phyloP scores from a whole-genome alignment of 257 asterid species.

The Nicotiana tabacum region DNA sequence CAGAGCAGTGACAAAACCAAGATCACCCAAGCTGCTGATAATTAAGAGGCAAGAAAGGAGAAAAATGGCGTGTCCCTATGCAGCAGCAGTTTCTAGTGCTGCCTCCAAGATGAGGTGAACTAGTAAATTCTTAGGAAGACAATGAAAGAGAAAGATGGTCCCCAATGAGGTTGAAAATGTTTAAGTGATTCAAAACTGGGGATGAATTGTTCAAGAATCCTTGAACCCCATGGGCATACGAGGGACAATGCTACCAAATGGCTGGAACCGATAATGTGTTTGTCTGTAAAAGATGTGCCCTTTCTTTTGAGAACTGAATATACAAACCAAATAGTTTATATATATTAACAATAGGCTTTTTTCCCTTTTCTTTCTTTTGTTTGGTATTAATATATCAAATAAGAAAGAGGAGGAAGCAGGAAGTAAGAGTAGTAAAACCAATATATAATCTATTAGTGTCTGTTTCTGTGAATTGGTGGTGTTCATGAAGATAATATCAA shows the following conservation, averaged over 20 bases:
- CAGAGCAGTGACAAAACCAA: constrained; percentile 66
- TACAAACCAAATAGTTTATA: too few species aligned
- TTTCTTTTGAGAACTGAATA: neutral
- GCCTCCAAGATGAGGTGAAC: constrained; percentile 70
- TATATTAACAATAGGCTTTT: too few species aligned
- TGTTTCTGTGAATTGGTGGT: neutral
- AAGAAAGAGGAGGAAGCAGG: too few species aligned
- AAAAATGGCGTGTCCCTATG: constrained; percentile 29
- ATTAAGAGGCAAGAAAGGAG: constrained; percentile 51
- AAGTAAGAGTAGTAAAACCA: too few species aligned
- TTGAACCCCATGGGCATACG: constrained; percentile 25
- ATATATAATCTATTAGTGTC: neutral
- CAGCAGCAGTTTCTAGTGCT: constrained; percentile 34
- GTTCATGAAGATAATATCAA: too few species aligned
- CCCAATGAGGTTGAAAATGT: too few species aligned
- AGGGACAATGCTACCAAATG: neutral
- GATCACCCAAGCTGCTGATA: constrained; percentile 67
- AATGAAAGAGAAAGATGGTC: too few species aligned
- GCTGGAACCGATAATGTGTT: neutral
- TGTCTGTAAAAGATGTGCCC: neutral
- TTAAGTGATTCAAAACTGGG: neutral
- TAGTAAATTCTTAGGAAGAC: too few species aligned
- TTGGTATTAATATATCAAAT: too few species aligned
- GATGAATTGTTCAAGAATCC: constrained; percentile 44
- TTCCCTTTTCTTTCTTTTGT: too few species aligned